These are phyloP conservation scores for Raphanus sativus DNA, from an alignment of 345 rosid genomes.

Conservation along the genomic window DNA sequence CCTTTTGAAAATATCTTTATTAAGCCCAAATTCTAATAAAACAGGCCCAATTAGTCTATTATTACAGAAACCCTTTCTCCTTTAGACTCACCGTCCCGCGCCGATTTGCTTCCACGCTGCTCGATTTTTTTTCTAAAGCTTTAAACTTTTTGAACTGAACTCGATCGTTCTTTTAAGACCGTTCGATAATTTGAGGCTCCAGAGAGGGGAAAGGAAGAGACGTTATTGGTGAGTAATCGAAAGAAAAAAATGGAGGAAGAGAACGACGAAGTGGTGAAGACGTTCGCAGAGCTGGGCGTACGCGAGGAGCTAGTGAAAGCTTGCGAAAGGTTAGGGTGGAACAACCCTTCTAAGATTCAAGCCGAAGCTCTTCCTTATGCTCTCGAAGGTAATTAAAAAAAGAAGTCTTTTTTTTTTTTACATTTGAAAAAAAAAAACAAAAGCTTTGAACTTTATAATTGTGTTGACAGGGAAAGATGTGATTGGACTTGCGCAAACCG, in stretches of 20 bases:
- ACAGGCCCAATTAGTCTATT: background rate
- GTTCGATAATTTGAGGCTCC: background rate
- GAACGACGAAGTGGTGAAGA: slow-evolving; percentile 63
- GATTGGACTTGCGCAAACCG: slow-evolving; percentile 92
- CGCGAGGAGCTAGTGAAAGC: slow-evolving; percentile 71
- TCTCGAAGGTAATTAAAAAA: slow-evolving; percentile 51
- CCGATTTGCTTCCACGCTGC: background rate
- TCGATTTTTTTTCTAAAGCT: no score
- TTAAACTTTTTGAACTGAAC: no score
- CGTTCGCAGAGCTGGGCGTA: slow-evolving; percentile 69
- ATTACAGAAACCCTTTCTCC: slow-evolving; percentile 9
- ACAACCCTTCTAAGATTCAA: slow-evolving; percentile 75
- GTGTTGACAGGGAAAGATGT: slow-evolving; percentile 65
- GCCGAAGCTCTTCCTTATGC: slow-evolving; percentile 84
- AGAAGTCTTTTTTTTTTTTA: no score
- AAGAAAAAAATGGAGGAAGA: slow-evolving; percentile 43
- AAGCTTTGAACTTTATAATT: slow-evolving; percentile 14
- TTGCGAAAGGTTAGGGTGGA: slow-evolving; percentile 76
- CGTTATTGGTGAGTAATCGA: background rate
- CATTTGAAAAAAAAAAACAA: no score
- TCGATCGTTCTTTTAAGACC: no score
- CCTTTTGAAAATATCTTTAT: background rate
- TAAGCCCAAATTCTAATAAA: background rate
- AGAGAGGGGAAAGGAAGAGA: background rate
- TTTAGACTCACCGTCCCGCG: background rate